Conservation (phyloP, 371 early-diverging fungal genomes). For the Dichotomocladium elegans region DNA sequence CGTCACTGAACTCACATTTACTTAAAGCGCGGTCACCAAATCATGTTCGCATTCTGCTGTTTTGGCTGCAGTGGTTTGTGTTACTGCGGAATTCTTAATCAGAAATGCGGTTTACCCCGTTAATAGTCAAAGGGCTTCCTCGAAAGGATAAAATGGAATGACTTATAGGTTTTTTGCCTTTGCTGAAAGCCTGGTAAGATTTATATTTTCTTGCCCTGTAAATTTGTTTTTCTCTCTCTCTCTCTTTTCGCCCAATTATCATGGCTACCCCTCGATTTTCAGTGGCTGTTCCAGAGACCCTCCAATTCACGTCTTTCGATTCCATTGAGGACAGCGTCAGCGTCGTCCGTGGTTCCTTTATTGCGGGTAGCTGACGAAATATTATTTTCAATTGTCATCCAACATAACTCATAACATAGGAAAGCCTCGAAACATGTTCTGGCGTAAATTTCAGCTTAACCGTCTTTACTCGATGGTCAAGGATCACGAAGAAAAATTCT, state of each 20-base stretch:
- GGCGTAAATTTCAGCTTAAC: conserved; percentile 68
- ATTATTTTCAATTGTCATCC: neutral
- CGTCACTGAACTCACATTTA: neutral
- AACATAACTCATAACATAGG: conserved; percentile 19
- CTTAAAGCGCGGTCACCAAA: neutral
- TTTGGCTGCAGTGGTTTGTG: neutral
- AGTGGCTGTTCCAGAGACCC: conserved; percentile 5
- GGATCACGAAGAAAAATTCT: conserved; percentile 61
- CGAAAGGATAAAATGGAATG: neutral
- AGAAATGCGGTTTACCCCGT: neutral
- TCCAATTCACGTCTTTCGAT: conserved; percentile 11
- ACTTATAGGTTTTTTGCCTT: neutral
- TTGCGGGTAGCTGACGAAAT: conserved; percentile 5
- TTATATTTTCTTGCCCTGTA: neutral
- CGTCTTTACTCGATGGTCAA: conserved; percentile 58
- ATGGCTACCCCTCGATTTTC: conserved; percentile 6
- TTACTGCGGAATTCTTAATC: neutral
- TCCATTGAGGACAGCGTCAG: conserved; percentile 15
- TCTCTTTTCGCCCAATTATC: neutral
- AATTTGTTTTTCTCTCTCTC: neutral
- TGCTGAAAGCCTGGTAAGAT: neutral
- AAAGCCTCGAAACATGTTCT: conserved; percentile 20
- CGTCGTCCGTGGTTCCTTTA: conserved; percentile 11
- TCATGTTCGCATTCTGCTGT: neutral
- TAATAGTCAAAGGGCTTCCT: neutral